These are phyloP conservation scores for Tuber magnatum DNA, from an alignment of 495 filamentous ascomycete species.

Conservation along the genomic window DNA sequence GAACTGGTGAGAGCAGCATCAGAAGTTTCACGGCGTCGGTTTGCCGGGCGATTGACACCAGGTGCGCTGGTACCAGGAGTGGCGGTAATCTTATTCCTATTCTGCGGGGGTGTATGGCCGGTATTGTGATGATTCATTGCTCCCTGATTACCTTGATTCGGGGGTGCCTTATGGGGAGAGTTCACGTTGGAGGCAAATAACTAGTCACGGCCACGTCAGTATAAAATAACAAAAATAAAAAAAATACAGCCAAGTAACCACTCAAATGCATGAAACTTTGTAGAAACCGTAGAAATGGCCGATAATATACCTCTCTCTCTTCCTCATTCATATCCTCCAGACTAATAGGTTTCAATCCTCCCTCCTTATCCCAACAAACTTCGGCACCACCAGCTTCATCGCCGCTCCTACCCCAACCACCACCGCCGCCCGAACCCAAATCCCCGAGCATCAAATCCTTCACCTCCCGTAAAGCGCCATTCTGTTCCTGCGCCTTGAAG, in stretches of 20 bases:
- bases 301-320: slow-evolving; percentile 66
- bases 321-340: slow-evolving; percentile 70
- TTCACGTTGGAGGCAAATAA: slow-evolving; percentile 81
- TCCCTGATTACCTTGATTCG: slow-evolving; percentile 62
- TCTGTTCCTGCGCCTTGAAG: slow-evolving; percentile 55
- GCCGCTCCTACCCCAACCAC: slow-evolving; percentile 69
- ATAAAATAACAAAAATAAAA: slow-evolving; percentile 11
- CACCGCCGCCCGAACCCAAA: slow-evolving; percentile 57
- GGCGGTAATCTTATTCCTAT: slow-evolving; percentile 31
- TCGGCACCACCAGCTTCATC: slow-evolving; percentile 67
- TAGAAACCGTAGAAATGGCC: slow-evolving; percentile 16
- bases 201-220: slow-evolving; percentile 44
- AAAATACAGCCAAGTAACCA: background rate
- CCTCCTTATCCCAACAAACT: slow-evolving; percentile 81
- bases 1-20: slow-evolving; percentile 61
- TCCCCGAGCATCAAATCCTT: slow-evolving; percentile 61
- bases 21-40: slow-evolving; percentile 76
- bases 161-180: slow-evolving; percentile 79
- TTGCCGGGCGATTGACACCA: slow-evolving; percentile 59
- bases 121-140: slow-evolving; percentile 38
- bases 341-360: slow-evolving; percentile 63
- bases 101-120: slow-evolving; percentile 35
- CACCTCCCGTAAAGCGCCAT: slow-evolving; percentile 55
- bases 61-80: slow-evolving; percentile 44
- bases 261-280: slow-evolving; percentile 10